Conservation (phyloP, 2,329 filamentous ascomycete species). For the Fusarium aywerte region DNA sequence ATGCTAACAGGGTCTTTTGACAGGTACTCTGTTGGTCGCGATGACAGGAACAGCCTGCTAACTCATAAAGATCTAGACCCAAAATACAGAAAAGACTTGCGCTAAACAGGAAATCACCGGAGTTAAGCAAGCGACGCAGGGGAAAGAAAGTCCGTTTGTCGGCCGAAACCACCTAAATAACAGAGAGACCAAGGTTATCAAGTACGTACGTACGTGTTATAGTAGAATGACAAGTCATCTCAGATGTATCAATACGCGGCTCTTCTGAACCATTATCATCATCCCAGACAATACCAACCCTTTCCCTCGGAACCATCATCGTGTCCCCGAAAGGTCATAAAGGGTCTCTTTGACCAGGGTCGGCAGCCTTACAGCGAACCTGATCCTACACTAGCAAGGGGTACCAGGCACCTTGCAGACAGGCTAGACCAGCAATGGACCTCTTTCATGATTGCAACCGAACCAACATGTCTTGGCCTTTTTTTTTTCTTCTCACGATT, state of each 20-base stretch:
- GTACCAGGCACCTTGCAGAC: background rate
- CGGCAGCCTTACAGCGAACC: conserved; percentile 28
- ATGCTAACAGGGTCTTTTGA: background rate
- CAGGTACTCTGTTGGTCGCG: background rate
- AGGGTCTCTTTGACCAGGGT: conserved; percentile 6
- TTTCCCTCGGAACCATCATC: background rate
- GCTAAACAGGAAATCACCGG: conserved; percentile 37
- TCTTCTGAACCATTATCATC: background rate
- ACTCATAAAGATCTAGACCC: conserved; percentile 25
- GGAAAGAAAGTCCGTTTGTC: background rate
- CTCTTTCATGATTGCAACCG: background rate
- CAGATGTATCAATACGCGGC: background rate
- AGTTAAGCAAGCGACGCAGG: conserved; percentile 6
- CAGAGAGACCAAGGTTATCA: no score
- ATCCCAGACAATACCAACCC: background rate
- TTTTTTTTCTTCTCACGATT: conserved; percentile 23
- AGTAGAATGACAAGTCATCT: background rate
- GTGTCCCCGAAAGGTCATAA: background rate
- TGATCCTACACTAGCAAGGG: conserved; percentile 29
- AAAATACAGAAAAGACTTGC: background rate
- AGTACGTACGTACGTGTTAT: background rate
- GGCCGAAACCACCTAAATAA: background rate
- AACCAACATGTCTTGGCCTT: background rate
- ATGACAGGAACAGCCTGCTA: background rate
- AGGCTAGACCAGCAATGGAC: background rate